Base-by-base conservation (phyloP, 2,329 filamentous ascomycete genomes). In the Ceratocystis colombiana region DNA sequence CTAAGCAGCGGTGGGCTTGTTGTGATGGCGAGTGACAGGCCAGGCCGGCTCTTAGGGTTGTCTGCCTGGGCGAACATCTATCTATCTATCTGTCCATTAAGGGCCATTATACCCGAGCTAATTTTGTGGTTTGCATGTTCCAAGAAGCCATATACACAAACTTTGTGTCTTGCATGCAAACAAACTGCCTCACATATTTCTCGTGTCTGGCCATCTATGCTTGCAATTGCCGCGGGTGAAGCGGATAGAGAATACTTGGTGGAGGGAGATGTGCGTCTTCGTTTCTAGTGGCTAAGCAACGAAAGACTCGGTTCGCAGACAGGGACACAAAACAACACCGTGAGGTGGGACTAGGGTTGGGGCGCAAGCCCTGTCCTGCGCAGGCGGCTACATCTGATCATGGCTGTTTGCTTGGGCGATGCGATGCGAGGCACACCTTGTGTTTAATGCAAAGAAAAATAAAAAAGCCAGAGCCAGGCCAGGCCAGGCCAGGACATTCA, bases 351-450 rank as follows among this genome's bases (percentile, higher is more conserved):
- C 53, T 59, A 33, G 53, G 53, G 53, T 59, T 33, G 53, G 53
- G 12, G 25, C 53, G 53, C 53, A 59, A 59, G 46, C 46, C 46
- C n/a, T n/a, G 22, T 25, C 25, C 28, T 59, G 25, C 7, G 53
- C 53, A 59, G 53, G 53, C 53, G 53, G 25, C 53, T 33, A 59
- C 33, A 33, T 59, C 25, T 37, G 53, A 20, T 25, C 53, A 59
- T 59, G 33, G 53, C 53, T 17, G 53, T 59, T 33, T 53, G 20
- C 6, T 53, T 25, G 48, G 15, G 48, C 20, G 48, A 25, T 22
- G 53, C 22, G 53, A 30, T 22, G 53, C 22, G 53, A 30, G 53
- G 53, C 22, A 28, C 22, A 17, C 10, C 6, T 55, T 12, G 22
- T 25, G 50, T 55, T 12, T 55, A 12, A 12, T 25, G 20, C 20